phyloP scores from a whole-genome alignment of 2,329 filamentous ascomycete genomes.

The Apiospora aurea region DNA sequence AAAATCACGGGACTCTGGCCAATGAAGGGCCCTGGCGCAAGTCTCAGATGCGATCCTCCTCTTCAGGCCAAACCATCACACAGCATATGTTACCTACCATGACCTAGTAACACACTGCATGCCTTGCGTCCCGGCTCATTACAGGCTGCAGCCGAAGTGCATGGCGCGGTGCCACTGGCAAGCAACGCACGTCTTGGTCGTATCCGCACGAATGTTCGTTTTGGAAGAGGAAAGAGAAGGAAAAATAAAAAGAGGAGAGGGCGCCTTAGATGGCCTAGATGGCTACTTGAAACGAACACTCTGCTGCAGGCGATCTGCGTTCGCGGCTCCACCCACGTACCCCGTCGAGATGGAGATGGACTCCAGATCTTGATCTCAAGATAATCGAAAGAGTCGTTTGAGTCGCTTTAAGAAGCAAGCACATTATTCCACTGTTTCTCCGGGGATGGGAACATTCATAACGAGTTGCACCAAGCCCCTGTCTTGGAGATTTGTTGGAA shows the following conservation, averaged over 20 bases:
- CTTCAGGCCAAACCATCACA: conserved; percentile 14
- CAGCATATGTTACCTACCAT: conserved; percentile 2
- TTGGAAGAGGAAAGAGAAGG: not conserved
- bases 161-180: conserved; percentile 11
- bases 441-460: not conserved
- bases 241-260: conserved; percentile 15
- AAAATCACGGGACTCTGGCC: not conserved
- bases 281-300: conserved; percentile 16
- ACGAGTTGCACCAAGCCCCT: not conserved
- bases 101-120: not conserved
- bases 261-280: not conserved
- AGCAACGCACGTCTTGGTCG: not conserved
- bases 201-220: conserved; percentile 17
- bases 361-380: conserved; percentile 19
- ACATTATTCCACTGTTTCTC: not conserved
- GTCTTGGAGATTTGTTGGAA: too few relatives aligned
- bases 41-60: conserved; percentile 13
- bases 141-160: conserved; percentile 16
- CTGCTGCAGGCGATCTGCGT: conserved; percentile 14
- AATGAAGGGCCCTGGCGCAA: not conserved
- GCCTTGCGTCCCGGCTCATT: conserved; percentile 14
- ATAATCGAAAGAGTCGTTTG: not conserved
- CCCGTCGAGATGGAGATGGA: not conserved
- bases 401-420: not conserved
- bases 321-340: not conserved